Conservation (phyloP, 2,329 filamentous ascomycete species). For the Chlorencoelia australis region DNA sequence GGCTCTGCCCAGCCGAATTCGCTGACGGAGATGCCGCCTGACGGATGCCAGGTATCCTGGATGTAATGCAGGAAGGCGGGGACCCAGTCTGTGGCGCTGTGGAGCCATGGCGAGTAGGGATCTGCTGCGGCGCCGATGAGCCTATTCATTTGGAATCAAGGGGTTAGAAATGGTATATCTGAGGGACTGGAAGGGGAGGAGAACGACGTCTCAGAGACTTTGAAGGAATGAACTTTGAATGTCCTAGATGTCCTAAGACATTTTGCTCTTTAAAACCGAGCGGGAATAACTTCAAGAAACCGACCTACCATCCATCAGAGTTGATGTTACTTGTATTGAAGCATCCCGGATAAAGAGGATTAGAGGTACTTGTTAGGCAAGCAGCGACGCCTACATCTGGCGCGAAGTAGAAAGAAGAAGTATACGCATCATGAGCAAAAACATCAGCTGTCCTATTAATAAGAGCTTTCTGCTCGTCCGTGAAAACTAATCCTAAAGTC, state of each 20-base stretch:
- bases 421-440: constrained; percentile 48
- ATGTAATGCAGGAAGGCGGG: constrained; percentile 19
- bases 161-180: background rate
- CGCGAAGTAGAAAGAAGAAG: constrained; percentile 39
- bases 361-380: constrained; percentile 25
- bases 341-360: constrained; percentile 17
- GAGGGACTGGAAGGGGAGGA: background rate
- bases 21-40: constrained; percentile 16
- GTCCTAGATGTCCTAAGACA: background rate
- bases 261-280: no score
- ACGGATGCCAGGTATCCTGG: constrained; percentile 18
- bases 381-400: constrained; percentile 31
- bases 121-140: constrained; percentile 20
- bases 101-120: constrained; percentile 18
- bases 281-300: background rate
- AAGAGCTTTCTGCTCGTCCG: constrained; percentile 36
- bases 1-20: constrained; percentile 23
- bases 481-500: constrained; percentile 35
- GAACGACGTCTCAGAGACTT: background rate
- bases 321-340: constrained; percentile 13
- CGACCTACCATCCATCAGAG: constrained; percentile 1
- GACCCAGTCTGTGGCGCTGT: constrained; percentile 20
- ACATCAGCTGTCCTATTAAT: constrained; percentile 44
- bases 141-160: no score
- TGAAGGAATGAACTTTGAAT: background rate